phyloP scores from a whole-genome alignment of 352 stramenopile genomes.

The Pythium pyrilobum region DNA sequence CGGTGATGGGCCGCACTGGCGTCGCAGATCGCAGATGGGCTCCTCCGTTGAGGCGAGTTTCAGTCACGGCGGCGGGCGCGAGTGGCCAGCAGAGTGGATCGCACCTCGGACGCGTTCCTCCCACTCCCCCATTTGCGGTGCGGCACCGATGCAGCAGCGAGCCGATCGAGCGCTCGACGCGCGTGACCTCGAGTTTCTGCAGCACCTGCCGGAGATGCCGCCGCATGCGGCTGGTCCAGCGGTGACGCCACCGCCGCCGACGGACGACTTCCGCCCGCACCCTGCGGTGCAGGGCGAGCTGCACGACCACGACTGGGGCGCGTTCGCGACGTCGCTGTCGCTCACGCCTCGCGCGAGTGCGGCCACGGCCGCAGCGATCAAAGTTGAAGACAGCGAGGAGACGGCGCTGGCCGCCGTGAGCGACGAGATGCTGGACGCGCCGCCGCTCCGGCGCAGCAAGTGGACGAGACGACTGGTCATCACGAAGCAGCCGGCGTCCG shows the following conservation, averaged over 20 bases:
- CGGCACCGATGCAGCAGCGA: neutral
- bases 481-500: conserved; percentile 75
- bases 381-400: neutral
- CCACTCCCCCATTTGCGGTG: neutral
- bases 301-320: conserved; percentile 9
- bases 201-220: conserved; percentile 8
- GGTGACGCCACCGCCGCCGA: neutral
- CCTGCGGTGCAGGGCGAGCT: neutral
- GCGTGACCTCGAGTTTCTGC: conserved; percentile 19
- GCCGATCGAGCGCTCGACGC: neutral
- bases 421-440: neutral
- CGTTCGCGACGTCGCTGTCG: conserved; percentile 14
- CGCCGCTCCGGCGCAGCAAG: conserved; percentile 29
- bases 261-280: neutral
- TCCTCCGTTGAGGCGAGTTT: conserved; percentile 10
- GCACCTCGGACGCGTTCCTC: neutral
- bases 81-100: conserved; percentile 1
- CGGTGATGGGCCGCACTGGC: conserved; percentile 7
- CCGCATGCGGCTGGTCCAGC: neutral
- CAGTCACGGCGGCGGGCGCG: conserved; percentile 5
- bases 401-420: neutral
- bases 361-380: neutral
- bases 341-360: neutral
- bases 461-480: conserved; percentile 78
- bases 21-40: neutral